phyloP scores from a whole-genome alignment of 139 green algal genomes.

The Spirogloea muscicola region DNA sequence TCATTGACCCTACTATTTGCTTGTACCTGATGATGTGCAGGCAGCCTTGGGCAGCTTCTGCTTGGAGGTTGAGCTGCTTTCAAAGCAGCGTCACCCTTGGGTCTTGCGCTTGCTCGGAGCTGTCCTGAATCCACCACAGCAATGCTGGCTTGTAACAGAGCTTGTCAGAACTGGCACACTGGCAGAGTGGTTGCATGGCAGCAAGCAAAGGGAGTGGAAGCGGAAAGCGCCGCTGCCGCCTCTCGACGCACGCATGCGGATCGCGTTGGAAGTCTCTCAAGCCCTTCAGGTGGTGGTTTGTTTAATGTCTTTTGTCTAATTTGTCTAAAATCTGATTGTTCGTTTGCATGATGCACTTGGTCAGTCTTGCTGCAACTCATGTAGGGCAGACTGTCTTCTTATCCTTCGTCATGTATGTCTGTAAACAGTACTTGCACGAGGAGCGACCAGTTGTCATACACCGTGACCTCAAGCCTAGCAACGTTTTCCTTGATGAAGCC shows the following conservation, averaged over 20 bases:
- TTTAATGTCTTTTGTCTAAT: not conserved
- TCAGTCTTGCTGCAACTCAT: too few relatives aligned
- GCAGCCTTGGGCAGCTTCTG: not conserved
- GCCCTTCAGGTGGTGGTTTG: slow-evolving; percentile 18
- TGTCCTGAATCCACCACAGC: not conserved
- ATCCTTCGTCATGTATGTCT: too few relatives aligned
- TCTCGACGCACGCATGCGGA: not conserved
- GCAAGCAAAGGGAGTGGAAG: slow-evolving; percentile 2
- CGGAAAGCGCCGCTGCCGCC: slow-evolving; percentile 9
- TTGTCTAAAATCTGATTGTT: not conserved
- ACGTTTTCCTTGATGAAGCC: slow-evolving; percentile 16
- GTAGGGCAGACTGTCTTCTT: too few relatives aligned
- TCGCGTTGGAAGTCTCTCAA: slow-evolving; percentile 8
- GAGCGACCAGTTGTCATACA: slow-evolving; percentile 10
- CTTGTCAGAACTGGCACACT: slow-evolving; percentile 4
- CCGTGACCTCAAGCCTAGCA: slow-evolving; percentile 35
- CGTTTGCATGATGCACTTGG: too few relatives aligned
- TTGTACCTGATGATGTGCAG: too few relatives aligned
- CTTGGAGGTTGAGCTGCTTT: slow-evolving; percentile 15
- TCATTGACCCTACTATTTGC: too few relatives aligned
- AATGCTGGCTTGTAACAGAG: slow-evolving; percentile 22
- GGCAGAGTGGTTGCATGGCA: slow-evolving; percentile 12
- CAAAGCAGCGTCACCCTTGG: slow-evolving; percentile 8
- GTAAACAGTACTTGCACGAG: slow-evolving; percentile 36
- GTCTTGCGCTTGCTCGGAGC: slow-evolving; percentile 12